Conservation (phyloP, 345 rosid genomes). For the Anacardium occidentale region DNA sequence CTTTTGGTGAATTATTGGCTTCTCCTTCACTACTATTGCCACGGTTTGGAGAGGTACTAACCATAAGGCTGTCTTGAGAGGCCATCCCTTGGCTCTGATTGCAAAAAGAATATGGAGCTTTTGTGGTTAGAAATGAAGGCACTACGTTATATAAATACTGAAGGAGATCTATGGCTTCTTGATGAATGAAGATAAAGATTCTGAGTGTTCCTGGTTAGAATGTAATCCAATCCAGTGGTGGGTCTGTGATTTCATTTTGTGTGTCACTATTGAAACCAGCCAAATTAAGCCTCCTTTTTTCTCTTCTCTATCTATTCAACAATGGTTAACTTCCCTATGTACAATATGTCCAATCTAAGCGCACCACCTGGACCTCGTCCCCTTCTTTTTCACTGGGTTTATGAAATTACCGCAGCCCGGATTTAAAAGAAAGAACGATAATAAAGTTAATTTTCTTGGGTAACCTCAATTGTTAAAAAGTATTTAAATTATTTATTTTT, state of each 20-base stretch:
- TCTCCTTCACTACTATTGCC: conserved; percentile 6
- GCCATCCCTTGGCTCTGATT: conserved; percentile 12
- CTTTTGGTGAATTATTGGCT: conserved; percentile 28
- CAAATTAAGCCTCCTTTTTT: background rate
- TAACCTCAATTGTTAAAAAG: too few relatives aligned
- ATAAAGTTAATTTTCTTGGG: too few relatives aligned
- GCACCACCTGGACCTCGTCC: too few relatives aligned
- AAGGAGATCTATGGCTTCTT: too few relatives aligned
- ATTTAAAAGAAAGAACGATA: too few relatives aligned
- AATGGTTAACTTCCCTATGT: conserved; percentile 1
- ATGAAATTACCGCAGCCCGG: too few relatives aligned
- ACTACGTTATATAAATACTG: too few relatives aligned
- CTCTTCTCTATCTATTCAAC: background rate
- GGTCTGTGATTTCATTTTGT: background rate
- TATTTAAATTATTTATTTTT: too few relatives aligned
- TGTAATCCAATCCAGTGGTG: background rate
- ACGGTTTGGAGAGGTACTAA: conserved; percentile 40
- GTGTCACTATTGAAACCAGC: conserved; percentile 13
- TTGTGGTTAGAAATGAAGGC: too few relatives aligned
- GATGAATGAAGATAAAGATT: background rate
- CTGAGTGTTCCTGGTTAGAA: background rate
- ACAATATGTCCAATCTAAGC: background rate
- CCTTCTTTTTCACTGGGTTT: too few relatives aligned
- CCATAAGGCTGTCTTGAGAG: conserved; percentile 21
- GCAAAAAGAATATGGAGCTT: background rate